Conservation (phyloP, 345 rosid genomes). For the Salix udensis region DNA sequence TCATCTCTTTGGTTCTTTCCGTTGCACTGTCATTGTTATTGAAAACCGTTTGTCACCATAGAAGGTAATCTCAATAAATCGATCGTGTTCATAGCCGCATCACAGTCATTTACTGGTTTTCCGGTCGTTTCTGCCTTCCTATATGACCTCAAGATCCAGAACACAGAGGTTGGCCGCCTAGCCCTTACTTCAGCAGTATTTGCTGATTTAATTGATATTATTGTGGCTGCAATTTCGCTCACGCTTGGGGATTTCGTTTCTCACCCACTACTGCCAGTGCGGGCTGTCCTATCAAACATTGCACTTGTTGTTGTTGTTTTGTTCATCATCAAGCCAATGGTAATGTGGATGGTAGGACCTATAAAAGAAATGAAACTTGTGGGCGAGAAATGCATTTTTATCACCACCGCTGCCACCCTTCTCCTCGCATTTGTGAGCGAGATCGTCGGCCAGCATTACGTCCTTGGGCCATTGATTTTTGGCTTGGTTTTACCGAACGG, state of each 20-base stretch:
- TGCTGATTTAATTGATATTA: not conserved
- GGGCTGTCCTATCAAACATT: not conserved
- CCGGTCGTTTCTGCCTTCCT: not conserved
- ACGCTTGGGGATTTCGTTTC: not conserved
- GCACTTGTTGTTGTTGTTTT: not conserved
- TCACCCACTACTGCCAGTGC: not conserved
- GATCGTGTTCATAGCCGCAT: not conserved
- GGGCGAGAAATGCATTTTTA: not conserved
- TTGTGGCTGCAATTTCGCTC: not conserved
- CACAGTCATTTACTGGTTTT: slow-evolving; percentile 9
- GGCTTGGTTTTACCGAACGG: slow-evolving; percentile 12
- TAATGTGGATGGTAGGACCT: not conserved
- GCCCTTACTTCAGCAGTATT: not conserved
- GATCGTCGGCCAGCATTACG: slow-evolving; percentile 9
- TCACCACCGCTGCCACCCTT: not conserved
- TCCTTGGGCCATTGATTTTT: slow-evolving; percentile 1
- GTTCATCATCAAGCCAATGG: not conserved
- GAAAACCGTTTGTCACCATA: not conserved
- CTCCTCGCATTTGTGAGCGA: not conserved
- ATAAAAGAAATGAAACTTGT: not conserved
- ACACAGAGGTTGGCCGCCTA: slow-evolving; percentile 14
- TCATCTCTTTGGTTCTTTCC: not conserved
- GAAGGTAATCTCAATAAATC: not conserved
- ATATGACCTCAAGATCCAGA: slow-evolving; percentile 10
- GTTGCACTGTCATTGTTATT: not conserved